Base-by-base conservation (phyloP, 1,139 yeast species). In the Lodderomyces orthopsilosis region DNA sequence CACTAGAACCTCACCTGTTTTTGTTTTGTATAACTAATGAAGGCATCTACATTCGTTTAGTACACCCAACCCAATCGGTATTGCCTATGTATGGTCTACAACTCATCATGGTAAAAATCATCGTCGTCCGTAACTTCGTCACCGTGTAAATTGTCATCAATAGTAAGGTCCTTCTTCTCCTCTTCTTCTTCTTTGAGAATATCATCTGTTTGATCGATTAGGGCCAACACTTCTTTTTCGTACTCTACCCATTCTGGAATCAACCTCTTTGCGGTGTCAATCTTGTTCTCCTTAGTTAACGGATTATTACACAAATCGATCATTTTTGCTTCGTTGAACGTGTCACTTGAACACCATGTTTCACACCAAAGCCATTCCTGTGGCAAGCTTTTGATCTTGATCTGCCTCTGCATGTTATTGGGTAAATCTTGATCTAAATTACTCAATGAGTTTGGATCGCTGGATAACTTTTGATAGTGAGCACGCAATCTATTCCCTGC, bases 301-400 rank as follows among this genome's bases (percentile, higher is more conserved):
- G 95, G 95, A 54, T 88, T 86, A 59, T 85, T 85, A 62, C 96
- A 88, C 51, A 88, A 65, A 58, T 88, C 96, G 51, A 88, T 84
- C 18, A 91, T 85, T 57, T 81, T 85, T 1, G 96, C 96, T 0
- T 65, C 65, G 40, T 57, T 57, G 46, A 84, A 63, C 23, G 77
- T 68, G 40, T 75, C 83, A 51, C 80, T 86, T n/a, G 81, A 70
- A 58, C 96, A 87, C 96, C 96, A 89, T 0, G 96, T 87, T 56
- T 88, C 96, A 63, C 95, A 88, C 96, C 96, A 89, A 33, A 87
- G 66, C 94, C 95, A 89, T 38, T 85, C 89, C 54, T 84, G 85
- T 1, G 90, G 87, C 36, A 88, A 68, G 18, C 94, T 83, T 56
- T 70, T 76, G 21, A 89, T 89, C 37, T 84, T 85, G 17, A 89